Conservation (phyloP, 2,329 filamentous ascomycete species). For the Botrytis byssoidea region DNA sequence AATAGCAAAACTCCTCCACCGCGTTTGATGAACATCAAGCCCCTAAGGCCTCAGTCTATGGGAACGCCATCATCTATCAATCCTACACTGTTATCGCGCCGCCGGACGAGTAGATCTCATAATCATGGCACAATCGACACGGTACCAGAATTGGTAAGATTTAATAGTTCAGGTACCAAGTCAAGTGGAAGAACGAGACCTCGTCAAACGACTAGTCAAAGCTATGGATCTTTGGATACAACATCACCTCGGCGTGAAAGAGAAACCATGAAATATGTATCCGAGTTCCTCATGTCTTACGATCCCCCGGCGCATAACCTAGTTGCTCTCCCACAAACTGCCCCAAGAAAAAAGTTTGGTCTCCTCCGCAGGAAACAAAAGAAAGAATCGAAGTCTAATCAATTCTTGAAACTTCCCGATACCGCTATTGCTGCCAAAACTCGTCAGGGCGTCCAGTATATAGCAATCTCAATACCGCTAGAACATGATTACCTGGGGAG, state of each 20-base stretch:
- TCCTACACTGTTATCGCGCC: constrained; percentile 14
- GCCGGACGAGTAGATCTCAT: constrained; percentile 6
- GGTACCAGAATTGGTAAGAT: constrained; percentile 11
- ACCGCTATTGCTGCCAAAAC: constrained; percentile 55
- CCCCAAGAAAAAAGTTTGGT: constrained; percentile 36
- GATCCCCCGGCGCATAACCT: constrained; percentile 50
- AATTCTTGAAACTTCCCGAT: constrained; percentile 50
- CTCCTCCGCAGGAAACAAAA: constrained; percentile 40
- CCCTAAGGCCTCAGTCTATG: neutral
- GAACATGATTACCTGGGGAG: constrained; percentile 47
- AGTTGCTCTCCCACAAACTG: constrained; percentile 46
- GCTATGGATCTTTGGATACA: neutral
- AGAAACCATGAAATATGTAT: constrained; percentile 40
- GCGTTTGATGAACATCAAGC: neutral
- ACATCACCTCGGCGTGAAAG: constrained; percentile 23
- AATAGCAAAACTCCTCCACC: neutral
- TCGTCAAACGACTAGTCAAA: neutral
- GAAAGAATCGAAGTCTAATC: constrained; percentile 38
- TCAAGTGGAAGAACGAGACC: neutral
- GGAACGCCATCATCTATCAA: constrained; percentile 1
- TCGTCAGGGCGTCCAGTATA: constrained; percentile 53
- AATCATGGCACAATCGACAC: constrained; percentile 17
- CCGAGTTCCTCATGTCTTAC: constrained; percentile 51
- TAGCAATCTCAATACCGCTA: constrained; percentile 59
- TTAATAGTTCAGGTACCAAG: neutral